Base-by-base conservation (phyloP, 2,329 filamentous ascomycete genomes). In the Xylariaceae sp. region DNA sequence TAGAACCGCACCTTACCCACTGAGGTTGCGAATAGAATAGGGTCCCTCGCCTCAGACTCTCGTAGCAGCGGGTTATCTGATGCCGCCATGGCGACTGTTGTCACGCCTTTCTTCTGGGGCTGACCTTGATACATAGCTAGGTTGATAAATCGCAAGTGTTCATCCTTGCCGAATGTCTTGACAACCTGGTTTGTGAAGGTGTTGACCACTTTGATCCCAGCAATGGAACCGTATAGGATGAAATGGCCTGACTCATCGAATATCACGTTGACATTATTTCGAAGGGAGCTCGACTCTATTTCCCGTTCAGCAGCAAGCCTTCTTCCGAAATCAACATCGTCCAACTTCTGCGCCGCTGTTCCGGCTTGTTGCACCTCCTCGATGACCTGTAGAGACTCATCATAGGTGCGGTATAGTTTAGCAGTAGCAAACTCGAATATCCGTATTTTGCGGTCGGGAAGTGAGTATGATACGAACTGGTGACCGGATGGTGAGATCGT, bases 181-280 rank as follows among this genome's bases (percentile, higher is more conserved):
- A 97, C 88, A 1, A 97, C 87, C 61, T 90, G 86, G 75, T 99
- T 97, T 13, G 94, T 96, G 70, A 92, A 88, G 0, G 90, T 97
- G 76, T 99, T 99, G 73, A 99, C 83, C 23, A 97, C 92, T 75
- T 99, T 99, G 69, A 93, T 85, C 18, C 95, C 94, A 48, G 93
- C 78, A 66, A 99, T 88, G 9, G 92, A 96, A 39, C 94, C 94
- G 69, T 97, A 99, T 41, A 97, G 78, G 64, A 99, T 86, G 73
- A 99, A 99, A 73, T 99, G 87, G 3, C 92, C 90, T 1, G 92
- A 96, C 75, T 99, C 94, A 72, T 99, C 94, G 72, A 97, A 99
- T 41, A 92, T 86, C 63, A 97, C 85, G 71, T 96, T 97, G 64
- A 88, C 82, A 66, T 90, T 90, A 67, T 85, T 80, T 51, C 83